Percentiles rank a stretch among this genome's conserved stretches.
These are phyloP conservation scores for Rosa rugosa DNA, from an alignment of 306 rosid genomes.

Conservation along the genomic window DNA sequence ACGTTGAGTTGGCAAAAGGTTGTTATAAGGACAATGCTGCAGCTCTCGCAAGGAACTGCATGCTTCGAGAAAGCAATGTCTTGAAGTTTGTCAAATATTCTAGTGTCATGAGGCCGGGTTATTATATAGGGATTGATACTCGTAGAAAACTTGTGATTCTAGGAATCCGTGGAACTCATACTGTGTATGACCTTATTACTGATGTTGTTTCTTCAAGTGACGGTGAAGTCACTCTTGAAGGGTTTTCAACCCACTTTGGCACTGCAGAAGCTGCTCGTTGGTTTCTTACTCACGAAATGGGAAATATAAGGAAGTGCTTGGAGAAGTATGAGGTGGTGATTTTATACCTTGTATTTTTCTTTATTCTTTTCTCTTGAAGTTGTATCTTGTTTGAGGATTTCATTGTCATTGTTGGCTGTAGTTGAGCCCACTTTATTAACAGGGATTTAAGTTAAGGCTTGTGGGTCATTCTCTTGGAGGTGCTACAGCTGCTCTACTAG, in stretches of 20 bases:
- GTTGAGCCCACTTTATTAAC: constrained; percentile 55
- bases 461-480: constrained; percentile 99
- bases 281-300: constrained; percentile 83
- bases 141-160: constrained; percentile 77
- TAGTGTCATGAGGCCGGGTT: constrained; percentile 90
- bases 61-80: constrained; percentile 87
- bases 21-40: constrained; percentile 61
- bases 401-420: constrained; percentile 25
- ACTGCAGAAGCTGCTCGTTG: constrained; percentile 91
- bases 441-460: constrained; percentile 91
- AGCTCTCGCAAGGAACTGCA: constrained; percentile 70
- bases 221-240: constrained; percentile 76
- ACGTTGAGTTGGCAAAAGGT: constrained; percentile 81
- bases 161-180: constrained; percentile 90
- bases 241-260: constrained; percentile 91
- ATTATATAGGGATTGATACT: constrained; percentile 78
- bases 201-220: constrained; percentile 74
- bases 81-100: constrained; percentile 74
- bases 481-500: constrained; percentile 85
- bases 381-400: constrained; percentile 12
- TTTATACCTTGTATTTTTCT: constrained; percentile 20
- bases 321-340: constrained; percentile 72
- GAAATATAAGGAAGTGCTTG: constrained; percentile 58
- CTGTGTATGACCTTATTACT: constrained; percentile 89
- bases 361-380: background rate